Percentiles rank a stretch among this genome's conserved stretches.
Evolutionary conservation across 192 early-diverging fungal species (phyloP).

Genomic region (Podila verticillata): DNA sequence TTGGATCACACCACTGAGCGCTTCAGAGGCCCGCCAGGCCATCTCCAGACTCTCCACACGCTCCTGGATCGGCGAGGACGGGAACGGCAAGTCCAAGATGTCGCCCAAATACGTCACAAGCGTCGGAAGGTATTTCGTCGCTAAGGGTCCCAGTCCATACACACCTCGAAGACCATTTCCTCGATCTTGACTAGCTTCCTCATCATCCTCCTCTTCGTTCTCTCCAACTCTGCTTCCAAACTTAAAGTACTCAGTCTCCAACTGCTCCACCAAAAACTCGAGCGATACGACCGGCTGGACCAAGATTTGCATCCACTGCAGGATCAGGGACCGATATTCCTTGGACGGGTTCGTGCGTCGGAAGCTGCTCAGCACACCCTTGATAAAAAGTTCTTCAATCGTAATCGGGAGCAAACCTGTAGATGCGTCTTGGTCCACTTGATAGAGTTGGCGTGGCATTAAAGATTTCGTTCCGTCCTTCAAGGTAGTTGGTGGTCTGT

Average conservation of each 20-base stretch:
- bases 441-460: not conserved
- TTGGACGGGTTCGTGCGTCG: slow-evolving; percentile 21
- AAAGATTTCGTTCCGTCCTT: not conserved
- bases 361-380: slow-evolving; percentile 25
- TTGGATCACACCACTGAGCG: slow-evolving; percentile 13
- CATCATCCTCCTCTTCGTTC: not conserved
- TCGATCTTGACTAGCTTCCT: not conserved
- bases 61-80: slow-evolving; percentile 10
- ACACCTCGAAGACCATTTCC: slow-evolving; percentile 16
- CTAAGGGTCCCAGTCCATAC: slow-evolving; percentile 22
- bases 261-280: not conserved
- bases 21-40: slow-evolving; percentile 19
- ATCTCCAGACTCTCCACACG: slow-evolving; percentile 25
- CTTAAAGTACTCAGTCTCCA: not conserved
- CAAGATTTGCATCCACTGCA: slow-evolving; percentile 23
- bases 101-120: slow-evolving; percentile 16
- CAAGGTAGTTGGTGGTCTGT: not conserved
- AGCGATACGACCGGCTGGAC: slow-evolving; percentile 17
- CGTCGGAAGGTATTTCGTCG: slow-evolving; percentile 38
- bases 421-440: not conserved
- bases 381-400: slow-evolving; percentile 29
- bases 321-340: slow-evolving; percentile 11
- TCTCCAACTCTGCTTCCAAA: not conserved
- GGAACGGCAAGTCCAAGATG: slow-evolving; percentile 19
- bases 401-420: not conserved